Percentiles rank a stretch among this genome's conserved stretches.
phyloP scores from a whole-genome alignment of 1,284 basidiomycete species.

The Tilletiopsis washingtonensis region DNA sequence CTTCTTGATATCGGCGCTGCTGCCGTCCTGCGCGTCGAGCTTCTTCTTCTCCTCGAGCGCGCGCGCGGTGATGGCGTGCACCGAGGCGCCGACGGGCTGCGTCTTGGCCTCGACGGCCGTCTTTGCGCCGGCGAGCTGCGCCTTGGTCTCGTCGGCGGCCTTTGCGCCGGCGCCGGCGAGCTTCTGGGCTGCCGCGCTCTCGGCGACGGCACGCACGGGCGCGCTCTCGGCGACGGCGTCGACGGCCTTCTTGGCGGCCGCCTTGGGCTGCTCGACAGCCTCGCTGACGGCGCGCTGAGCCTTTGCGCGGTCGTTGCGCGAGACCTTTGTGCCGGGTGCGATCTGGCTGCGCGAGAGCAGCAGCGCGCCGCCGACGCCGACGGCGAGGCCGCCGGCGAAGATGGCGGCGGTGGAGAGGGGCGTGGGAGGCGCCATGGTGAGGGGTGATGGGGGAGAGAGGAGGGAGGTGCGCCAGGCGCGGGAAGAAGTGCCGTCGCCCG shows the following conservation, averaged over 20 bases:
- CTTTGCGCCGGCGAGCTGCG: too few relatives aligned
- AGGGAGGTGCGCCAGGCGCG: not conserved
- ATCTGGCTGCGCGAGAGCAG: slow-evolving; percentile 31
- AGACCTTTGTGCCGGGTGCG: slow-evolving; percentile 31
- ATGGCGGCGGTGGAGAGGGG: slow-evolving; percentile 20
- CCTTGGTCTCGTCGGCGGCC: slow-evolving; percentile 5
- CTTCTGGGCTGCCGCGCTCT: not conserved
- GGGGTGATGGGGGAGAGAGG: not conserved
- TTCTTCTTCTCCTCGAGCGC: too few relatives aligned
- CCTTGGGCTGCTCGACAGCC: slow-evolving; percentile 10
- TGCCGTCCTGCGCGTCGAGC: slow-evolving; percentile 20
- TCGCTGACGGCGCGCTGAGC: slow-evolving; percentile 9
- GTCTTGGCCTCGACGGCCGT: slow-evolving; percentile 9
- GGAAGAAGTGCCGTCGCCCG: not conserved
- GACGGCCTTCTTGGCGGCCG: too few relatives aligned
- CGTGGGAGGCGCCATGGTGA: not conserved
- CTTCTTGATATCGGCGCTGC: slow-evolving; percentile 13
- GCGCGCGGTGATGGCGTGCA: too few relatives aligned
- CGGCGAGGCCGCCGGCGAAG: slow-evolving; percentile 41
- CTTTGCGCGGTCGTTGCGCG: slow-evolving; percentile 26
- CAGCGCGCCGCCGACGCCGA: slow-evolving; percentile 34
- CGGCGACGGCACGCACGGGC: not conserved
- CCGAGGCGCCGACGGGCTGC: slow-evolving; percentile 27
- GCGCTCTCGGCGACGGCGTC: not conserved
- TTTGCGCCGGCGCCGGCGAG: not conserved